phyloP scores from a whole-genome alignment of 2,329 filamentous ascomycete species.

The Pyrenophora seminiperda region DNA sequence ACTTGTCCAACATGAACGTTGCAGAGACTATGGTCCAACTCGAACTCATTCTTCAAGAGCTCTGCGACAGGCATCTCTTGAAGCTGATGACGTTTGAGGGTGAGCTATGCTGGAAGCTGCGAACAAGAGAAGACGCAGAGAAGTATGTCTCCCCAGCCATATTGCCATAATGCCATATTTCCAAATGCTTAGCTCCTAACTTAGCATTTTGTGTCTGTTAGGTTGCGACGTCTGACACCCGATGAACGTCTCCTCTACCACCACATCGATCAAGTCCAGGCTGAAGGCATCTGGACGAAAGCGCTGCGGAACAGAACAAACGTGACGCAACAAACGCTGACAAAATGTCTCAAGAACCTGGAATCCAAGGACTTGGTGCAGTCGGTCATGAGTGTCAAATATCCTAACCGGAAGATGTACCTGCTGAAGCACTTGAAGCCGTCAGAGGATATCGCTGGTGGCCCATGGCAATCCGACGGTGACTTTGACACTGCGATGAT shows the following conservation, averaged over 20 bases:
- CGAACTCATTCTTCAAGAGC: constrained; percentile 38
- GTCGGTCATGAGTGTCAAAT: constrained; percentile 88
- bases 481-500: constrained; percentile 90
- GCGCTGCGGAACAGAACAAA: constrained; percentile 79
- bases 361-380: constrained; percentile 82
- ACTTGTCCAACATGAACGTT: constrained; percentile 45
- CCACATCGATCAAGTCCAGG: constrained; percentile 82
- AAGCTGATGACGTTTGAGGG: constrained; percentile 46
- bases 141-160: constrained; percentile 32
- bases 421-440: constrained; percentile 86
- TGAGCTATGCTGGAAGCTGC: constrained; percentile 46
- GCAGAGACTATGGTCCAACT: constrained; percentile 43
- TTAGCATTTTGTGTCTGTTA: constrained; percentile 19
- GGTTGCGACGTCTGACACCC: constrained; percentile 56
- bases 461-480: constrained; percentile 92
- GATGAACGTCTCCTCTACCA: constrained; percentile 87
- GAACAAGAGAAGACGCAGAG: constrained; percentile 43
- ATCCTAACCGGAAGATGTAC: constrained; percentile 92
- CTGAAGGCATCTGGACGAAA: constrained; percentile 89
- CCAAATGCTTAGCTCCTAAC: too few relatives aligned
- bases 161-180: too few relatives aligned
- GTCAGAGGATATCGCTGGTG: constrained; percentile 87
- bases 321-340: constrained; percentile 82
- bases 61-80: constrained; percentile 45
- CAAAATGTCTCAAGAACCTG: constrained; percentile 81